These are phyloP conservation scores for Caryopteris hybrid DNA, from an alignment of 305 asterid genomes.

Conservation along the genomic window DNA sequence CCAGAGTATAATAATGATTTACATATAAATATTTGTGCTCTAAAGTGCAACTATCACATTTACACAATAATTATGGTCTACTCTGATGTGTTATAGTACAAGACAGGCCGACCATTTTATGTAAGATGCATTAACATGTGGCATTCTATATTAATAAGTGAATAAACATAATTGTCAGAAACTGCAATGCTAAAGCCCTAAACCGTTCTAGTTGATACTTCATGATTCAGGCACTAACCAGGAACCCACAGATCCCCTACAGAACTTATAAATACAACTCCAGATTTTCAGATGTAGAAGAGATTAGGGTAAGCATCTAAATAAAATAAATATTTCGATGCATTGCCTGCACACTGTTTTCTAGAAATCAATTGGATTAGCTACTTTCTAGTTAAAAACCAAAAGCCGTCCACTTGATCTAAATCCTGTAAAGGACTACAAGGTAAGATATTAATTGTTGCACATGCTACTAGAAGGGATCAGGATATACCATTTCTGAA, in stretches of 20 bases:
- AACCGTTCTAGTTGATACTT: neutral
- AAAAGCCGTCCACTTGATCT: neutral
- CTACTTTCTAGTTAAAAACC: slow-evolving; percentile 2
- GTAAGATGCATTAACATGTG: neutral
- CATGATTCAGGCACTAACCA: neutral
- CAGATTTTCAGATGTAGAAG: neutral
- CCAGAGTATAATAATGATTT: no score
- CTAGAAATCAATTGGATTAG: neutral
- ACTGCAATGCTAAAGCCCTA: neutral
- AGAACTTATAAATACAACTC: neutral
- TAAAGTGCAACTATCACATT: no score
- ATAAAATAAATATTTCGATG: neutral
- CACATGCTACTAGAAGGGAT: slow-evolving; percentile 1
- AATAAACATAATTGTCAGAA: neutral
- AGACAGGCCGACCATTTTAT: no score
- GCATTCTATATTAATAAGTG: neutral
- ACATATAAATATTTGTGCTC: no score
- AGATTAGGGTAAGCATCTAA: neutral
- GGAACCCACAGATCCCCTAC: neutral
- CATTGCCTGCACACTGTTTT: neutral
- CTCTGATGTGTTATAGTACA: neutral
- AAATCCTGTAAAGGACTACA: neutral
- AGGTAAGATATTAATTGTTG: neutral
- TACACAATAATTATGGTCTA: neutral
- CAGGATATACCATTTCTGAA: slow-evolving; percentile 70